These are phyloP conservation scores for Carallia pectinifolia DNA, from an alignment of 345 rosid genomes.

Conservation along the genomic window DNA sequence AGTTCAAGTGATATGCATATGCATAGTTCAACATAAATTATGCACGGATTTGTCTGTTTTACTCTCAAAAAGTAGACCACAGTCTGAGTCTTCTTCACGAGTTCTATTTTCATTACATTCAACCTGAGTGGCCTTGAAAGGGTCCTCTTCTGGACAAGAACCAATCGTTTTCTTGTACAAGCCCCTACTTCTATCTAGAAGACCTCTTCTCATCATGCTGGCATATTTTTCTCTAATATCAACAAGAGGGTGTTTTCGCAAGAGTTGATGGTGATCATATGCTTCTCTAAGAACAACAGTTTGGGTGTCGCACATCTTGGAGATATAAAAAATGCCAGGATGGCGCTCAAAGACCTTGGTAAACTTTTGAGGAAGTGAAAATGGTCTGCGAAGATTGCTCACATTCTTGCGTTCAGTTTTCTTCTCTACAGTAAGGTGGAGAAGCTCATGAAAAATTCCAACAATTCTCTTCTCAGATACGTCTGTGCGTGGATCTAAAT, in stretches of 20 bases:
- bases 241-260: conserved; percentile 57
- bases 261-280: conserved; percentile 47
- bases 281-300: conserved; percentile 81
- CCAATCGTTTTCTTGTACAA: conserved; percentile 34
- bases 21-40: no score
- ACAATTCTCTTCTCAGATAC: conserved; percentile 82
- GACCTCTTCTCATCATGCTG: conserved; percentile 54
- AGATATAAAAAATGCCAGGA: conserved; percentile 82
- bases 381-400: conserved; percentile 71
- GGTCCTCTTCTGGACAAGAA: conserved; percentile 12
- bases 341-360: conserved; percentile 86
- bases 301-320: conserved; percentile 59
- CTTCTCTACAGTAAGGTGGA: conserved; percentile 66
- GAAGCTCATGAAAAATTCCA: conserved; percentile 83
- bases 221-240: conserved; percentile 47
- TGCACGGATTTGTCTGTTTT: no score
- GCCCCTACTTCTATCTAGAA: conserved; percentile 66
- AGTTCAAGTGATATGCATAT: no score
- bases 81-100: conserved; percentile 29
- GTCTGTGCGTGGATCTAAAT: conserved; percentile 83
- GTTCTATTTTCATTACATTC: conserved; percentile 10
- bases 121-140: conserved; percentile 3
- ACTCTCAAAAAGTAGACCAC: no score
- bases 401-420: conserved; percentile 71
- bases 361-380: conserved; percentile 74